Evolutionary conservation across 2,329 filamentous ascomycete species (phyloP), one percentile per base, ranked within the genome.

Genomic region (Capronia americana): DNA sequence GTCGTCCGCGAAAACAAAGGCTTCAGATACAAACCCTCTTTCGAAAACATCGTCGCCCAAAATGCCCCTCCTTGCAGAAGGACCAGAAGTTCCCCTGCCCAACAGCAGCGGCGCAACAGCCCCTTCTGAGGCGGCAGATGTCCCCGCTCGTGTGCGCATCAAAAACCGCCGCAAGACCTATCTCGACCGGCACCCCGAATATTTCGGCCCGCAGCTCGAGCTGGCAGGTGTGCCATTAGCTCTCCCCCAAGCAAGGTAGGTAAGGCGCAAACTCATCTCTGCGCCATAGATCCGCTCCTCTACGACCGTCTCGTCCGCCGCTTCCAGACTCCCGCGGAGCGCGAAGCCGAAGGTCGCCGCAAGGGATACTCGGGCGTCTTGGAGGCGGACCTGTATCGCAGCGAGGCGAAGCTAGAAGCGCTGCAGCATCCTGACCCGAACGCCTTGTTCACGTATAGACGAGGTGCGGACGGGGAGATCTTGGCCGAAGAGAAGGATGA

Each of bases 101-200:
- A 63, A 66, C 38, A 55, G 23, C 32, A 23, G 5, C 12, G 24
- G 10, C 38, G 17, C 30, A 11, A 5, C 61, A n/a, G 4, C 17
- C 14, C 17, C 38, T 17, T 44, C 38, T 17, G 17, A 17, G 1
- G 48, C 53, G 46, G n/a, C 28, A 4, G 41, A 61, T 17, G 61
- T 69, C 11, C 69, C 69, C 11, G 61, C 69, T 50, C 75, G 74
- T 2, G 85, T 92, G 57, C 81, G 83, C 38, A 80, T 86, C 28
- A 92, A 91, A 78, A 96, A 96, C 78, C 85, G 92, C 58, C 86
- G 92, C 14, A 89, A 91, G 71, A 88, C 89, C 73, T 96, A 92
- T 75, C 83, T 96, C 26, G 86, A 89, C 67, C 81, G 86, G 4
- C 86, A 94, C 74, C 88, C 90, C 2, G 85, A 87, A 61, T 96